These are phyloP conservation scores for Fraxinus greggii DNA, from an alignment of 305 asterid species.

Conservation along the genomic window DNA sequence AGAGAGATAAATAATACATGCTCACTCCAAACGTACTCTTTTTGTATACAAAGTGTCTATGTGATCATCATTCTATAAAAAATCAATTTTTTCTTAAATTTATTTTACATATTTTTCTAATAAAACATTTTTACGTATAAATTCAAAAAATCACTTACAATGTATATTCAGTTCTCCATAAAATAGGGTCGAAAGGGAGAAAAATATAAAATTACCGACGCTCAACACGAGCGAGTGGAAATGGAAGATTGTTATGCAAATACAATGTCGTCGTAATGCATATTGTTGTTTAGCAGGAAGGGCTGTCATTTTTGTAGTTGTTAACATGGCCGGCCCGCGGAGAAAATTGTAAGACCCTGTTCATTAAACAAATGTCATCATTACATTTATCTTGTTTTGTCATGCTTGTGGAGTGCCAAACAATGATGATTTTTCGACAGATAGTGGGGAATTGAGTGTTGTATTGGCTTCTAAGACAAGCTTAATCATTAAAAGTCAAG, in stretches of 20 bases:
- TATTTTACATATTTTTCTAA: too few species aligned
- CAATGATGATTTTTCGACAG: slow-evolving; percentile 22
- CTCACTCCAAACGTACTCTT: too few species aligned
- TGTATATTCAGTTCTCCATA: too few species aligned
- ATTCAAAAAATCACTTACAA: too few species aligned
- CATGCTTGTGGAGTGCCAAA: slow-evolving; percentile 41
- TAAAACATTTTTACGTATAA: too few species aligned
- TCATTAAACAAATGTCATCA: slow-evolving; percentile 20
- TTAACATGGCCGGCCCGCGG: slow-evolving; percentile 17
- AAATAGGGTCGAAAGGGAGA: too few species aligned
- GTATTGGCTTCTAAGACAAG: slow-evolving; percentile 58
- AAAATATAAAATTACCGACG: neutral
- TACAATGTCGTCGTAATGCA: neutral
- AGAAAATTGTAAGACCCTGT: neutral
- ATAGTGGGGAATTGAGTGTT: slow-evolving; percentile 11
- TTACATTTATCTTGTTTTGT: slow-evolving; percentile 19
- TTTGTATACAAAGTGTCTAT: too few species aligned
- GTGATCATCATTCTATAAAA: too few species aligned
- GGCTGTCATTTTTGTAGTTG: neutral
- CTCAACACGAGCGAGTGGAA: neutral
- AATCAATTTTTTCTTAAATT: too few species aligned
- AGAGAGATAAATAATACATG: too few species aligned
- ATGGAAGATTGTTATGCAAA: neutral
- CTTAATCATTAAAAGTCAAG: slow-evolving; percentile 36
- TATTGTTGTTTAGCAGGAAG: neutral